phyloP scores from a whole-genome alignment of 2,329 filamentous ascomycete genomes.

The Tolypocladium tundrense region DNA sequence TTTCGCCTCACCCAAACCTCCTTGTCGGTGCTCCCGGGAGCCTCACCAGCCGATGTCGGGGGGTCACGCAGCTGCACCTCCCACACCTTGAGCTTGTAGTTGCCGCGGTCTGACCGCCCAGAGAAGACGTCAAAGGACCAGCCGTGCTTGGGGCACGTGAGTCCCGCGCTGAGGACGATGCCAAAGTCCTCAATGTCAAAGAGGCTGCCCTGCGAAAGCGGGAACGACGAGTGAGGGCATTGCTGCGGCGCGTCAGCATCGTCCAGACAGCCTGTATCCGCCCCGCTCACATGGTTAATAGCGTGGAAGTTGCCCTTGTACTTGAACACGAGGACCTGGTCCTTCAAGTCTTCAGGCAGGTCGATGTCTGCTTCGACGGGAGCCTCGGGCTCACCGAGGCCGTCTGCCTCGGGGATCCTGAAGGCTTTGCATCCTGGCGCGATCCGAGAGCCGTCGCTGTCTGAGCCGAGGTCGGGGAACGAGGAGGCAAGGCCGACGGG shows the following conservation, averaged over 20 bases:
- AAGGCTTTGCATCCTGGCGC: slow-evolving; percentile 49
- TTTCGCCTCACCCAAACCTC: slow-evolving; percentile 35
- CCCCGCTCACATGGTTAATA: slow-evolving; percentile 53
- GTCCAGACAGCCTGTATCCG: neutral
- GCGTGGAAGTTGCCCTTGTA: slow-evolving; percentile 56
- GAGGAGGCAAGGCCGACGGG: slow-evolving; percentile 43
- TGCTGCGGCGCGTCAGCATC: slow-evolving; percentile 27
- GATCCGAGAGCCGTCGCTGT: slow-evolving; percentile 27
- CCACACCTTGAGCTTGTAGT: slow-evolving; percentile 52
- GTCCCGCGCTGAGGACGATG: slow-evolving; percentile 47
- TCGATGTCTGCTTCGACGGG: slow-evolving; percentile 21
- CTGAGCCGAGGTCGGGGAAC: slow-evolving; percentile 40
- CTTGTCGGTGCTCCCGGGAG: slow-evolving; percentile 7
- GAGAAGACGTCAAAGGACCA: slow-evolving; percentile 64
- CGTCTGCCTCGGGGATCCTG: slow-evolving; percentile 30
- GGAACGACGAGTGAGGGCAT: slow-evolving; percentile 59
- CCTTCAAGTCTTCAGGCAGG: slow-evolving; percentile 28
- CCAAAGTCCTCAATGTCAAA: slow-evolving; percentile 70
- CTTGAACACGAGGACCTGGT: slow-evolving; percentile 57
- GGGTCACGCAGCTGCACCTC: slow-evolving; percentile 44
- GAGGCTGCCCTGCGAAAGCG: slow-evolving; percentile 49
- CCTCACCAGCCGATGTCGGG: neutral
- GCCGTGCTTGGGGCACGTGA: slow-evolving; percentile 58
- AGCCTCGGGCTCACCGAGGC: slow-evolving; percentile 25
- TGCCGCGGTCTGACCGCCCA: slow-evolving; percentile 50